Evolutionary conservation across 2,329 filamentous ascomycete genomes (phyloP), one percentile per base, ranked within the genome.

Genomic region (Colletotrichum camelliae): DNA sequence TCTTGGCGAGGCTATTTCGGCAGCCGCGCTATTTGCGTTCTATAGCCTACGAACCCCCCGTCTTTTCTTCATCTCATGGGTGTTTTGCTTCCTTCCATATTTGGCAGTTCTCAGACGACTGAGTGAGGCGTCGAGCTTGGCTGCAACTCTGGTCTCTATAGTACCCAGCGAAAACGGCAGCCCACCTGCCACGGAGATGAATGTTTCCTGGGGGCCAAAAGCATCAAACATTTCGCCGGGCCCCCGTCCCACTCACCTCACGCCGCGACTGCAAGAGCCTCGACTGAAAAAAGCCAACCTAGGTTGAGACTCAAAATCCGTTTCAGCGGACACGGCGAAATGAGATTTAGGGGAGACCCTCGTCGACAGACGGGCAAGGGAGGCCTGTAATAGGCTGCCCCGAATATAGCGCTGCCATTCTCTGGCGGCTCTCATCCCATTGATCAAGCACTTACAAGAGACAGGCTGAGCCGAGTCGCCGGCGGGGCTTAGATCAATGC

Each of bases 321-420:
- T 76, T 74, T 76, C 70, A 76, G 70, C 70, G 64, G 35, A 29
- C 16, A 60, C 43, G 67, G 48, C 64, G 29, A 69, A 24, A 58
- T 64, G 48, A 66, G 5, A 29, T 58, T 33, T 31, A 10, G 31
- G 29, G 12, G 52, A 73, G 64, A 7, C 62, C 66, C 55, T 70
- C 67, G 31, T 39, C 39, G 24, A 24, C 48, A 37, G 21, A 27
- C 27, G 18, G n/a, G 35, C 70, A 60, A 70, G 70, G 73, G 70
- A 69, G 70, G 70, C 64, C 65, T 69, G 74, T n/a, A n/a, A 68
- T 52, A 65, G 35, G 55, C 61, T 16, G 13, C 57, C 57, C 33
- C 48, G 15, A 57, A 60, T 48, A 64, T 35, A 58, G 62, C 58
- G 61, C 52, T 55, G 48, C 39, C 73, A 27, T 39, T 33, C 55